Percentiles rank a stretch among this genome's conserved stretches.
These are phyloP conservation scores for Melaleuca quinquenervia DNA, from an alignment of 345 rosid species.

Conservation along the genomic window DNA sequence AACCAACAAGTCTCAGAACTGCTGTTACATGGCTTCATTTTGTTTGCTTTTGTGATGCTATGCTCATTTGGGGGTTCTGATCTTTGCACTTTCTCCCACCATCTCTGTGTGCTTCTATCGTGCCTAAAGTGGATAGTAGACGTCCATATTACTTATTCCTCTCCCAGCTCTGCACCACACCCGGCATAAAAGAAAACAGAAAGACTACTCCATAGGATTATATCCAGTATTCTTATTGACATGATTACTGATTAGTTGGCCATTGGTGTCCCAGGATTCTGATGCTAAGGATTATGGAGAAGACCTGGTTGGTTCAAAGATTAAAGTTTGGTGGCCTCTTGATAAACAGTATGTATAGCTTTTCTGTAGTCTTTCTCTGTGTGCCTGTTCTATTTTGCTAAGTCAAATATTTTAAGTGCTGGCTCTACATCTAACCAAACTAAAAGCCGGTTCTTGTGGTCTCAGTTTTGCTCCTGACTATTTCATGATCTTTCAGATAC, in stretches of 20 bases:
- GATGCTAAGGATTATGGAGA: slow-evolving; percentile 25
- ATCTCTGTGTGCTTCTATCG: neutral
- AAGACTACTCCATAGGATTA: neutral
- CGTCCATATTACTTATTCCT: neutral
- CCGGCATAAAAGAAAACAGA: neutral
- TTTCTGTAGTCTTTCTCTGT: neutral
- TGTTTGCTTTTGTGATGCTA: neutral
- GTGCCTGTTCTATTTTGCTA: neutral
- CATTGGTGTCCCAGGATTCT: slow-evolving; percentile 36
- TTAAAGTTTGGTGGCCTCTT: slow-evolving; percentile 90
- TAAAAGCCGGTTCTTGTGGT: neutral
- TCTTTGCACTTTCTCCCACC: neutral
- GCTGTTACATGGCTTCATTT: neutral
- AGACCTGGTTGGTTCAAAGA: slow-evolving; percentile 54
- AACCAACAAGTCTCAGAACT: neutral
- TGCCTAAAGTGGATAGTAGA: neutral
- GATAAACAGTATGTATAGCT: slow-evolving; percentile 45
- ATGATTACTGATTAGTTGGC: slow-evolving; percentile 1
- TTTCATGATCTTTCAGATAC: slow-evolving; percentile 37
- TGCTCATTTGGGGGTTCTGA: neutral
- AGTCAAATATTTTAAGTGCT: neutral
- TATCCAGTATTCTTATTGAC: neutral
- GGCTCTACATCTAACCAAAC: neutral
- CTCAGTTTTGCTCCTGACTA: neutral
- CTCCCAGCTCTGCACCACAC: neutral